Percentiles rank a stretch among this genome's conserved stretches.
These are phyloP conservation scores for Gossypium thurberi DNA, from an alignment of 345 rosid genomes.

Conservation along the genomic window DNA sequence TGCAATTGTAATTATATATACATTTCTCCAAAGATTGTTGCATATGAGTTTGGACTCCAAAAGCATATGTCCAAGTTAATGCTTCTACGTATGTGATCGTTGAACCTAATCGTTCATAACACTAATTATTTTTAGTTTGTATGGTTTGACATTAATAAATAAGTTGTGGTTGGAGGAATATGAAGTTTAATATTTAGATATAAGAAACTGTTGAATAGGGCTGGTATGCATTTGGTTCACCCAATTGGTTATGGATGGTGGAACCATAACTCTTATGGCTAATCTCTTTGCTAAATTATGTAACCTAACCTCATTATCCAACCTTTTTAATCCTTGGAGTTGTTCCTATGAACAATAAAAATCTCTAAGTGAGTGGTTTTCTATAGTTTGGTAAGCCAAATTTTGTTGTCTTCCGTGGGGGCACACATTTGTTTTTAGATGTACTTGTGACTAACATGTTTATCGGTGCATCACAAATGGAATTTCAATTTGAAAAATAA, in stretches of 20 bases:
- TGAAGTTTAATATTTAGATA: neutral
- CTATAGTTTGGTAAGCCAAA: neutral
- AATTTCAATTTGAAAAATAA: neutral
- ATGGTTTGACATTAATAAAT: neutral
- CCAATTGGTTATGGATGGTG: slow-evolving; percentile 33
- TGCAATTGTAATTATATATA: too few species aligned
- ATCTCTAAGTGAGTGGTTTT: neutral
- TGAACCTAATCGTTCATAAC: neutral
- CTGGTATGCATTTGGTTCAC: slow-evolving; percentile 20
- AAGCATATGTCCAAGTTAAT: neutral
- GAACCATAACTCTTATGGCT: slow-evolving; percentile 11
- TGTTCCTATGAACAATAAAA: neutral
- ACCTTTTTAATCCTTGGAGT: neutral
- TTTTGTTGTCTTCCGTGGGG: neutral
- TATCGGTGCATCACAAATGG: neutral
- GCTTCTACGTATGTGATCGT: neutral
- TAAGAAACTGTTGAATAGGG: neutral
- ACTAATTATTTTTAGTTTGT: neutral
- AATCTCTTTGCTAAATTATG: neutral
- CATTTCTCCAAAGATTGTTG: too few species aligned
- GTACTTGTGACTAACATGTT: neutral
- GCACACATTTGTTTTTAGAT: neutral
- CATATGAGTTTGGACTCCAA: neutral
- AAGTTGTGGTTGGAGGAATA: neutral
- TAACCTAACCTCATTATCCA: neutral